These are phyloP conservation scores for Diversispora epigaea DNA, from an alignment of 192 early-diverging fungal species.

Conservation along the genomic window DNA sequence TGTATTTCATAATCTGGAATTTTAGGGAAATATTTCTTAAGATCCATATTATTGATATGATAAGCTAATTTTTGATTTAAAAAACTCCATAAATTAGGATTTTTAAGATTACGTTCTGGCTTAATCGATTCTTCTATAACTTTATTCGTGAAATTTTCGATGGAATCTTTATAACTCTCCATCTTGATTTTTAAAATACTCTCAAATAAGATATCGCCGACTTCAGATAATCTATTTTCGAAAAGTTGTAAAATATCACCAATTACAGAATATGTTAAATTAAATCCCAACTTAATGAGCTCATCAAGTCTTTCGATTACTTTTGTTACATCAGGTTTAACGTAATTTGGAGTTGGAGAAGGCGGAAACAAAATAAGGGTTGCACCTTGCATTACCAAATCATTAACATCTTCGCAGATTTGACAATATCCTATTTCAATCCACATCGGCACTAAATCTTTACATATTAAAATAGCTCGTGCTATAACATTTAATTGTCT, in stretches of 20 bases:
- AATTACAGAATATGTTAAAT: slow-evolving; percentile 8
- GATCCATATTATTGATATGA: too few species aligned
- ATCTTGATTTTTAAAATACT: too few species aligned
- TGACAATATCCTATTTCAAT: slow-evolving; percentile 1
- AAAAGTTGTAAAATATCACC: slow-evolving; percentile 1
- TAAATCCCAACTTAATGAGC: not conserved
- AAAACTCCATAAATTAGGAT: too few species aligned
- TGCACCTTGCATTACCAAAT: slow-evolving; percentile 17
- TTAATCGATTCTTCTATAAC: too few species aligned
- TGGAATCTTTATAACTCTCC: too few species aligned
- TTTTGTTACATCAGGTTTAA: not conserved
- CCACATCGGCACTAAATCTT: not conserved
- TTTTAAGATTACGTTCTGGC: too few species aligned
- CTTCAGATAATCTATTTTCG: slow-evolving; percentile 4
- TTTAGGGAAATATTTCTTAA: too few species aligned
- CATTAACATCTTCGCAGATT: slow-evolving; percentile 24
- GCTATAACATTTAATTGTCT: slow-evolving; percentile 14
- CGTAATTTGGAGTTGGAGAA: slow-evolving; percentile 4
- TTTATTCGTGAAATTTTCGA: too few species aligned
- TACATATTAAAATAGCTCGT: slow-evolving; percentile 14
- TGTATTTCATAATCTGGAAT: too few species aligned
- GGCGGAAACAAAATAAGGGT: slow-evolving; percentile 5
- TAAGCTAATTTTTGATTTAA: too few species aligned
- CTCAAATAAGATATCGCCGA: not conserved
- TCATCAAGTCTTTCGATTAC: not conserved